Percentiles rank a stretch among this genome's conserved stretches.
Conservation (phyloP, 2,329 filamentous ascomycete genomes). For the Cordyceps cateniannulata region DNA sequence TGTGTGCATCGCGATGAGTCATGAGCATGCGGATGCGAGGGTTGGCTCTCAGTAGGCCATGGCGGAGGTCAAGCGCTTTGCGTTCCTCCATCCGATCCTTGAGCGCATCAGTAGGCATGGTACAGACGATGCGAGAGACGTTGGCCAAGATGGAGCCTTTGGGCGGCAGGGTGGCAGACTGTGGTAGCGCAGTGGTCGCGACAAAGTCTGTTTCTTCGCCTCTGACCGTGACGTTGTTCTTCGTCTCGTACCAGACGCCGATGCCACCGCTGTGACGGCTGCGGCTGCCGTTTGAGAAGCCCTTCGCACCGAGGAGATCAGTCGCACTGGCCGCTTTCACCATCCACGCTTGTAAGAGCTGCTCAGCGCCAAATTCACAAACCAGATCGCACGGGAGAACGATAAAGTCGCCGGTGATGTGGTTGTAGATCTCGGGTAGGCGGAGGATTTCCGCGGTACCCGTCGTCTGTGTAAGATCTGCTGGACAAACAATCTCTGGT, state of each 20-base stretch:
- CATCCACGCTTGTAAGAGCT: conserved; percentile 88
- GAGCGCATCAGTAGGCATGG: conserved; percentile 81
- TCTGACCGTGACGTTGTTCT: conserved; percentile 68
- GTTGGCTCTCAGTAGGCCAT: conserved; percentile 68
- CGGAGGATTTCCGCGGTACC: conserved; percentile 86
- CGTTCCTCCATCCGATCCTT: conserved; percentile 76
- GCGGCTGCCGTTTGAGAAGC: conserved; percentile 31
- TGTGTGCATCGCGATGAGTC: conserved; percentile 82
- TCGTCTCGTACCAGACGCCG: conserved; percentile 87
- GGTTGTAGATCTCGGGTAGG: conserved; percentile 71
- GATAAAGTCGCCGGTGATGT: conserved; percentile 79
- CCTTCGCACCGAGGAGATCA: conserved; percentile 47
- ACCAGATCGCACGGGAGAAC: conserved; percentile 90
- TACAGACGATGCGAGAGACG: conserved; percentile 74
- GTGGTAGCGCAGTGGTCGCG: conserved; percentile 62
- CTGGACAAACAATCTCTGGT: conserved; percentile 70
- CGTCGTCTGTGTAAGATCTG: conserved; percentile 71
- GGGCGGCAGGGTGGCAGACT: conserved; percentile 36
- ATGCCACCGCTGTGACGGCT: conserved; percentile 64
- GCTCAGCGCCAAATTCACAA: conserved; percentile 79
- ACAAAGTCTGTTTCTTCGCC: conserved; percentile 92
- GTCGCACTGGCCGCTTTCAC: conserved; percentile 67
- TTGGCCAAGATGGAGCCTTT: conserved; percentile 59
- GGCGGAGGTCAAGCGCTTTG: conserved; percentile 66
- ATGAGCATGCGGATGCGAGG: conserved; percentile 73